These are phyloP conservation scores for Chondrus crispus DNA, from an alignment of 23 red algal genomes.

Conservation along the genomic window DNA sequence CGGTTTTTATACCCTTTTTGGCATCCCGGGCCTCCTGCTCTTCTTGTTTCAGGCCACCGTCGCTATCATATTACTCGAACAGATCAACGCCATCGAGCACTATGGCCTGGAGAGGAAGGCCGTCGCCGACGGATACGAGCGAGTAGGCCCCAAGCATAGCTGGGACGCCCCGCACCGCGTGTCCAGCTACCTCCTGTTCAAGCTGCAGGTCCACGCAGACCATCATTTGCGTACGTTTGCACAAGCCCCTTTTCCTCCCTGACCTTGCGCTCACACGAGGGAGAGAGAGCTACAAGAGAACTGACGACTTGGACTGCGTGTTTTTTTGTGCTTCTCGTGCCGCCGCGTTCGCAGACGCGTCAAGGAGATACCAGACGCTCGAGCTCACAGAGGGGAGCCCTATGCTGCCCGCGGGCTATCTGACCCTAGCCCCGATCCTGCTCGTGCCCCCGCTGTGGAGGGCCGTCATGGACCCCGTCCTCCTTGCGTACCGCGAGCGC, in stretches of 20 bases:
- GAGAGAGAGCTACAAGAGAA: no score
- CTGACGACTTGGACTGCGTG: not conserved
- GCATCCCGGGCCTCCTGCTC: slow-evolving; percentile 14
- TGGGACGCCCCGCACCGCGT: slow-evolving; percentile 83
- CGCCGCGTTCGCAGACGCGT: not conserved
- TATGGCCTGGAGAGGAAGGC: slow-evolving; percentile 64
- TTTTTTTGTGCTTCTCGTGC: not conserved
- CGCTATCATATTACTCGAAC: slow-evolving; percentile 73
- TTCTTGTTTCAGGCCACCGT: slow-evolving; percentile 61
- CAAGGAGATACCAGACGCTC: slow-evolving; percentile 71
- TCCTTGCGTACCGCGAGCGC: not conserved
- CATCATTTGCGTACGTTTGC: slow-evolving; percentile 78
- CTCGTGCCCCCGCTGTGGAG: slow-evolving; percentile 70
- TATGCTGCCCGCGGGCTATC: slow-evolving; percentile 71
- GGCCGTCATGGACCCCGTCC: slow-evolving; percentile 72
- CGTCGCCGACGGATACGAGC: slow-evolving; percentile 48
- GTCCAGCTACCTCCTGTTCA: slow-evolving; percentile 86
- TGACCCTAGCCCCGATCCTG: slow-evolving; percentile 63
- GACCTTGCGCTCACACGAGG: no score
- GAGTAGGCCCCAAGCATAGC: slow-evolving; percentile 61
- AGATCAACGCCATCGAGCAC: slow-evolving; percentile 95
- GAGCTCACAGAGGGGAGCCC: slow-evolving; percentile 47
- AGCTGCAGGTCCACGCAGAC: slow-evolving; percentile 90
- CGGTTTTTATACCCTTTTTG: slow-evolving; percentile 23
- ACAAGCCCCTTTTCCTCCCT: no score